Conservation (phyloP, 2,329 filamentous ascomycete genomes). For the Fusarium succisae region DNA sequence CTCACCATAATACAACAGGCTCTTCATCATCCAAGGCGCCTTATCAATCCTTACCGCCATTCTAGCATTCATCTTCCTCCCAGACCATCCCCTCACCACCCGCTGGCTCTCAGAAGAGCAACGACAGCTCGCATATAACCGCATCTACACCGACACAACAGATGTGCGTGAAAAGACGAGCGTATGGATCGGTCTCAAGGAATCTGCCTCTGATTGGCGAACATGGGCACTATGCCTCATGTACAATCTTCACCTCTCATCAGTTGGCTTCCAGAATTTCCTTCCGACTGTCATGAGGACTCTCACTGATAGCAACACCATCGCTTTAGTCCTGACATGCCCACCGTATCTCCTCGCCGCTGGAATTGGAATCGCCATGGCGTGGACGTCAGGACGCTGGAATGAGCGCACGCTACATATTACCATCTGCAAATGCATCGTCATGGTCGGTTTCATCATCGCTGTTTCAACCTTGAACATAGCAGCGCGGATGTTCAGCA, state of each 20-base stretch:
- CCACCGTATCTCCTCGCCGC: slow-evolving; percentile 60
- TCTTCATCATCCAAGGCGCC: slow-evolving; percentile 46
- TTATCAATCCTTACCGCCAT: slow-evolving; percentile 43
- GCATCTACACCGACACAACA: slow-evolving; percentile 47
- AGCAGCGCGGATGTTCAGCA: slow-evolving; percentile 38
- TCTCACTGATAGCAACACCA: slow-evolving; percentile 55
- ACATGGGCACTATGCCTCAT: slow-evolving; percentile 44
- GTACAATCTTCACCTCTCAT: slow-evolving; percentile 39
- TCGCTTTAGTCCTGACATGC: slow-evolving; percentile 59
- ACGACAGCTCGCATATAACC: slow-evolving; percentile 53
- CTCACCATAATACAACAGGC: neutral
- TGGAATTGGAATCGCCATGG: slow-evolving; percentile 18
- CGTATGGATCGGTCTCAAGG: slow-evolving; percentile 44
- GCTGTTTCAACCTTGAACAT: slow-evolving; percentile 39
- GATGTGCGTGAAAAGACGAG: slow-evolving; percentile 48
- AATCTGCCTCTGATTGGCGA: slow-evolving; percentile 41
- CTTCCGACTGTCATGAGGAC: slow-evolving; percentile 53
- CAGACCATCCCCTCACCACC: slow-evolving; percentile 52
- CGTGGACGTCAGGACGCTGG: slow-evolving; percentile 52
- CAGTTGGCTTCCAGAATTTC: slow-evolving; percentile 44
- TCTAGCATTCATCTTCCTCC: slow-evolving; percentile 46
- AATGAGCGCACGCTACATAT: slow-evolving; percentile 47
- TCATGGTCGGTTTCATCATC: slow-evolving; percentile 43
- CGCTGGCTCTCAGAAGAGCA: slow-evolving; percentile 48
- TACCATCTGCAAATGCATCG: slow-evolving; percentile 48